Conservation (phyloP, 2,329 filamentous ascomycete genomes). For the Ophiosphaerella herpotricha region DNA sequence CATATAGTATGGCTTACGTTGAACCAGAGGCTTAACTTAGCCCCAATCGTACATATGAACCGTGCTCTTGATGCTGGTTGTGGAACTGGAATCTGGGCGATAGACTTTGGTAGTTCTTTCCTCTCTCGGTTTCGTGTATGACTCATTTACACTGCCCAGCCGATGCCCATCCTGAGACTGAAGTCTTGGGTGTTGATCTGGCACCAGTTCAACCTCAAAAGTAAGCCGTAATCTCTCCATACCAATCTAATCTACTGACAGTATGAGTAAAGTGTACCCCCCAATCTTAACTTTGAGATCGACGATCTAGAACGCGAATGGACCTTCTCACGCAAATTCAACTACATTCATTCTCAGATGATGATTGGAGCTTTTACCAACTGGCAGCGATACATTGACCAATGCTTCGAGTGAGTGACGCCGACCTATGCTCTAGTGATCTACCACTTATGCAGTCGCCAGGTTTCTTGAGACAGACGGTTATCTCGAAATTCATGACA, state of each 20-base stretch:
- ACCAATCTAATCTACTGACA: background rate
- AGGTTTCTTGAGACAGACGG: conserved; percentile 46
- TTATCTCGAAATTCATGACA: conserved; percentile 24
- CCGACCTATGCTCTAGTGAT: no score
- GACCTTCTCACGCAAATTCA: conserved; percentile 36
- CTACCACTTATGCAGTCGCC: background rate
- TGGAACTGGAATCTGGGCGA: conserved; percentile 48
- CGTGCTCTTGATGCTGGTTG: conserved; percentile 45
- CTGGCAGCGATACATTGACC: conserved; percentile 42
- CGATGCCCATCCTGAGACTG: conserved; percentile 14
- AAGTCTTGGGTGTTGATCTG: conserved; percentile 18
- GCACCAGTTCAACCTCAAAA: conserved; percentile 19
- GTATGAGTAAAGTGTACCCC: conserved; percentile 33
- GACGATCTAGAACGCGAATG: conserved; percentile 47
- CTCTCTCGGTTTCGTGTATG: background rate
- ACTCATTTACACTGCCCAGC: conserved; percentile 3
- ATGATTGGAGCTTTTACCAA: conserved; percentile 47
- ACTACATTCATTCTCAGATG: conserved; percentile 49
- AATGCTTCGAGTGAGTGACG: conserved; percentile 30
- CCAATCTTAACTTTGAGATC: conserved; percentile 48
- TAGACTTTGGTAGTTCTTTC: conserved; percentile 41
- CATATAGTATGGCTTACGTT: conserved; percentile 46
- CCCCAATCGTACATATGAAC: conserved; percentile 40
- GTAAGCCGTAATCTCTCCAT: conserved; percentile 1
- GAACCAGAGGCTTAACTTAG: conserved; percentile 42